Evolutionary conservation across 805 yeast genomes (phyloP).

Genomic region (Isabelozyma heimii): DNA sequence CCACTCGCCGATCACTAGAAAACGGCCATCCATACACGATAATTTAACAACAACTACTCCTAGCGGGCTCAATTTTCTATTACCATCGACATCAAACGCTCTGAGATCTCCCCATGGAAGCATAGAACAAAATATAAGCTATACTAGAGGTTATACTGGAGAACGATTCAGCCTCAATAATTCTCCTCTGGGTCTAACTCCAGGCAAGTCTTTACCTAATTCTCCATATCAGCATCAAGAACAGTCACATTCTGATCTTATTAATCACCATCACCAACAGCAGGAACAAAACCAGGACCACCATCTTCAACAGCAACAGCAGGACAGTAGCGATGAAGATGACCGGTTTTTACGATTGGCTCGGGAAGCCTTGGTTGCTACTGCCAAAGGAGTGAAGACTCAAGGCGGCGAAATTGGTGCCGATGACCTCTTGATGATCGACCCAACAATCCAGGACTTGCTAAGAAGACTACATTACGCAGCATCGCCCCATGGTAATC

Average conservation of each 20-base stretch:
- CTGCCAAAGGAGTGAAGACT: constrained; percentile 35
- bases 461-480: constrained; percentile 58
- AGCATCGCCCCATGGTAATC: constrained; percentile 57
- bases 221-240: not conserved
- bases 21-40: not conserved
- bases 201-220: not conserved
- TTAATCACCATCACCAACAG: not conserved
- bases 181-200: not conserved
- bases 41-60: not conserved
- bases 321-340: constrained; percentile 40
- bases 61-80: not conserved
- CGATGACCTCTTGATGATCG: constrained; percentile 38
- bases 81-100: not conserved
- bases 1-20: not conserved
- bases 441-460: constrained; percentile 63
- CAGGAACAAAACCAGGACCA: constrained; percentile 1
- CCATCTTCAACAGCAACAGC: not conserved
- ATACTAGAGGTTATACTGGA: constrained; percentile 7
- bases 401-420: constrained; percentile 6
- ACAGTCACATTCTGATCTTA: not conserved
- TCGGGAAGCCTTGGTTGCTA: constrained; percentile 57
- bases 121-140: constrained; percentile 12
- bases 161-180: not conserved
- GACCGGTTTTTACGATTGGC: constrained; percentile 56
- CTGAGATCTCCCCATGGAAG: constrained; percentile 1